Evolutionary conservation across 352 stramenopile genomes (phyloP).

Genomic region (Phytophthora nicotianae): DNA sequence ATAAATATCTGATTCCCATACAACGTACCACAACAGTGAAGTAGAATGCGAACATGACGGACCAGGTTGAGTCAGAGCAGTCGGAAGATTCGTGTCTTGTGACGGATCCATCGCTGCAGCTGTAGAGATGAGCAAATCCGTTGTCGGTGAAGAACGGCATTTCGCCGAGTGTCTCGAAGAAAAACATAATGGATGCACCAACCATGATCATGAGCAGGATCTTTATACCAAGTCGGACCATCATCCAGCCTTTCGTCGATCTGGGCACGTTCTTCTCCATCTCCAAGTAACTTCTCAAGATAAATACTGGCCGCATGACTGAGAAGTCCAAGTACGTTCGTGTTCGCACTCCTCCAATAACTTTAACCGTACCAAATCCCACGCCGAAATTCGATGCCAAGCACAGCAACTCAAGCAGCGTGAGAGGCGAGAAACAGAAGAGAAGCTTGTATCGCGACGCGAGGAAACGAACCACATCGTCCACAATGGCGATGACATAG

Average conservation of each 20-base stretch:
- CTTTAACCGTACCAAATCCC: slow-evolving; percentile 70
- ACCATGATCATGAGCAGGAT: slow-evolving; percentile 87
- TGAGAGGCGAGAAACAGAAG: slow-evolving; percentile 77
- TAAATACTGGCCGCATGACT: slow-evolving; percentile 84
- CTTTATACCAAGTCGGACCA: slow-evolving; percentile 75
- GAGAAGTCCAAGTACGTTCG: slow-evolving; percentile 88
- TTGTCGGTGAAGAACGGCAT: slow-evolving; percentile 80
- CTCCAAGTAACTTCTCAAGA: slow-evolving; percentile 81
- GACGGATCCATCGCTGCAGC: slow-evolving; percentile 64
- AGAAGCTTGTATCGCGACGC: slow-evolving; percentile 81
- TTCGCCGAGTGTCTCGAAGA: slow-evolving; percentile 87
- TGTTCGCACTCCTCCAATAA: slow-evolving; percentile 57
- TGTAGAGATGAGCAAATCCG: slow-evolving; percentile 84
- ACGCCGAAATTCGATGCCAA: slow-evolving; percentile 77
- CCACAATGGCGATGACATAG: slow-evolving; percentile 64
- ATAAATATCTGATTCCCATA: not conserved
- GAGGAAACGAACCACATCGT: slow-evolving; percentile 80
- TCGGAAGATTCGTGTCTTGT: slow-evolving; percentile 49
- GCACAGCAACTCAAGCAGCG: slow-evolving; percentile 76
- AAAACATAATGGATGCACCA: slow-evolving; percentile 84
- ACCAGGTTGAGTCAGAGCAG: slow-evolving; percentile 77
- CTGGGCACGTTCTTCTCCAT: slow-evolving; percentile 80
- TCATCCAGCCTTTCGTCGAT: slow-evolving; percentile 83
- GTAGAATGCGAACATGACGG: slow-evolving; percentile 90
- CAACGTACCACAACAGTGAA: slow-evolving; percentile 84